Base-by-base conservation (phyloP, 441 rosid genomes). In the Daphne laureola region DNA sequence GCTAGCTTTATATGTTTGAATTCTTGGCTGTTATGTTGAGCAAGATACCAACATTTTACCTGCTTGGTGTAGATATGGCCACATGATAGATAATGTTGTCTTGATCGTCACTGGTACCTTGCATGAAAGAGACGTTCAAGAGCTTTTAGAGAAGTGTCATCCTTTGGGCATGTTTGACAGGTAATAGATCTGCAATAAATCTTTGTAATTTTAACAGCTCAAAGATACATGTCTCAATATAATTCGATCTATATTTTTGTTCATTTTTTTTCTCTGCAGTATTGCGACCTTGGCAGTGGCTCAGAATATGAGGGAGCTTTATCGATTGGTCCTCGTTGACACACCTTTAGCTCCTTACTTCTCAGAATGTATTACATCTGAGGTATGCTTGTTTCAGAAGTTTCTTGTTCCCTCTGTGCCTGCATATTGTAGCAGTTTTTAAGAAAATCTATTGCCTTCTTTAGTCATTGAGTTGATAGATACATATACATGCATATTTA, bases 111-210 rank as follows among this genome's bases (percentile, higher is more conserved):
- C 98, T 48, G 98, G 98, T 50, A 89, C 98, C 53, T 59, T 92
- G 82, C 97, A 92, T 46, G 98, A 92, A 83, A 84, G 98, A 70
- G 98, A 92, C 74, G 98, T 89, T 60, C 97, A 89, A 53, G 98
- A 92, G 62, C 72, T 92, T 52, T 61, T 92, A 55, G 98, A 92
- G 79, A 92, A 92, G 55, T 92, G 98, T 60, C 98, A 92, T 62
- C 98, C 98, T 62, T 64, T 92, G 68, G 98, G 98, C 84, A 92
- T 92, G 98, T 92, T 92, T 74, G 98, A 92, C 81, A 92, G 98
- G 98, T 92, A 58, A 3, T 27, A 23, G 46, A 43, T 12, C n/a
- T 54, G n/a, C 14, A 41, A 23, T 11, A 4, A 2, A 14, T 16
- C 41, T 17, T 3, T 26, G 56, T 40, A 44, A 0, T 26, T 40